phyloP scores from a whole-genome alignment of 2,329 filamentous ascomycete genomes.

The Talaromyces piceae region DNA sequence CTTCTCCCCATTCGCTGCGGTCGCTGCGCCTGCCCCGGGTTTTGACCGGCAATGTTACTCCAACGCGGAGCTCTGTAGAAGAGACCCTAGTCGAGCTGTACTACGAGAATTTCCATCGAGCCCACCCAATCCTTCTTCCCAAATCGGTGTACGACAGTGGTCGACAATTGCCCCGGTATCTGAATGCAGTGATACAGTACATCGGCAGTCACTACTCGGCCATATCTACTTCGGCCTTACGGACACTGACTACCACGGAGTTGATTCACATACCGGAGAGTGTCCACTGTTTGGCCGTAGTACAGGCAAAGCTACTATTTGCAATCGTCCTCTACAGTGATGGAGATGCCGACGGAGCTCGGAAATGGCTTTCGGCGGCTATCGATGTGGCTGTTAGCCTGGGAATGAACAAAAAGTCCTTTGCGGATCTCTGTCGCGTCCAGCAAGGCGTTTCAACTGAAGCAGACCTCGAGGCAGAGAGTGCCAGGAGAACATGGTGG shows the following conservation, averaged over 20 bases:
- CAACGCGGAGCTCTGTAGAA: not conserved
- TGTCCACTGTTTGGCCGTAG: conserved; percentile 1
- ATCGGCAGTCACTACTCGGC: conserved; percentile 10
- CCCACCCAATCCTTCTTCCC: conserved; percentile 6
- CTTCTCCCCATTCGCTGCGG: conserved; percentile 3
- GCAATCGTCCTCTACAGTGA: conserved; percentile 7
- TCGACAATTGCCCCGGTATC: conserved; percentile 5
- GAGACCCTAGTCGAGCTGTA: conserved; percentile 7
- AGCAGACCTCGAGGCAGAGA: conserved; percentile 42
- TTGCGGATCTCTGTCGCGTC: conserved; percentile 1
- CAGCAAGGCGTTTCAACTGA: too few relatives aligned
- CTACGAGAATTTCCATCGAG: conserved; percentile 10
- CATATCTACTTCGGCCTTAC: conserved; percentile 1
- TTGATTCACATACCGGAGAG: not conserved
- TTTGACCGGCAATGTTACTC: not conserved
- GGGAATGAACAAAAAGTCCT: conserved; percentile 5
- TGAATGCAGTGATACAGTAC: conserved; percentile 6
- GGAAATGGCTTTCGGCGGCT: conserved; percentile 1
- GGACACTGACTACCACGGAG: not conserved
- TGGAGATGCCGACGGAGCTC: conserved; percentile 3
- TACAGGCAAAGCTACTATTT: conserved; percentile 9
- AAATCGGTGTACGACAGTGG: conserved; percentile 7
- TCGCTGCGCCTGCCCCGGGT: not conserved
- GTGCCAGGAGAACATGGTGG: conserved; percentile 80
- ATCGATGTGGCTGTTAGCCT: conserved; percentile 33